These are phyloP conservation scores for Emericellopsis terricola DNA, from an alignment of 495 filamentous ascomycete genomes.

Conservation along the genomic window DNA sequence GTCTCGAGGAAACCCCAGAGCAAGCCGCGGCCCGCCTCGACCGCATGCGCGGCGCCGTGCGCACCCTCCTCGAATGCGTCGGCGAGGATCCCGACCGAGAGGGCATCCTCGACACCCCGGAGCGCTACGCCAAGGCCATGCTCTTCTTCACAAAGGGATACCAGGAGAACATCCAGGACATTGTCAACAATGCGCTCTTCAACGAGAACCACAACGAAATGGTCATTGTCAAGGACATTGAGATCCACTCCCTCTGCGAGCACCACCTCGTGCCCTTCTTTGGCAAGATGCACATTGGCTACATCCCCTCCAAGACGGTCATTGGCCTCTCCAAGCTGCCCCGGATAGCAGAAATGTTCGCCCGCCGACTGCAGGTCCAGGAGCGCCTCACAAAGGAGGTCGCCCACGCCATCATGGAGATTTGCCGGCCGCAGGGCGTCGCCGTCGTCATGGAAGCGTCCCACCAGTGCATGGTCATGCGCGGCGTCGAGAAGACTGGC, in stretches of 20 bases:
- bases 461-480: slow-evolving; percentile 98
- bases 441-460: slow-evolving; percentile 94
- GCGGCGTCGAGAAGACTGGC: slow-evolving; percentile 78
- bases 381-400: slow-evolving; percentile 93
- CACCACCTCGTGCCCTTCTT: slow-evolving; percentile 95
- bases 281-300: slow-evolving; percentile 98
- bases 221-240: slow-evolving; percentile 92
- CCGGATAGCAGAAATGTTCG: slow-evolving; percentile 93
- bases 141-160: slow-evolving; percentile 98
- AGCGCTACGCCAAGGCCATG: slow-evolving; percentile 91
- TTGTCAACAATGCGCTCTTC: slow-evolving; percentile 91
- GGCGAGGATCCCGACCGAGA: slow-evolving; percentile 91
- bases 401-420: slow-evolving; percentile 79
- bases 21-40: slow-evolving; percentile 51
- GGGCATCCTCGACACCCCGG: slow-evolving; percentile 71
- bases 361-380: slow-evolving; percentile 80
- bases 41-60: slow-evolving; percentile 69
- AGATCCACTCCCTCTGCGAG: slow-evolving; percentile 89
- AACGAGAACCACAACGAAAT: slow-evolving; percentile 94
- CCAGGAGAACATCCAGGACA: slow-evolving; percentile 82
- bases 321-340: slow-evolving; percentile 92
- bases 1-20: slow-evolving; percentile 60
- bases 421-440: slow-evolving; percentile 85
- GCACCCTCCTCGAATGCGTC: slow-evolving; percentile 85
- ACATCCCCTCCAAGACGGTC: slow-evolving; percentile 72